Conservation (phyloP, 331 rosid species). For the Saraca asoca region DNA sequence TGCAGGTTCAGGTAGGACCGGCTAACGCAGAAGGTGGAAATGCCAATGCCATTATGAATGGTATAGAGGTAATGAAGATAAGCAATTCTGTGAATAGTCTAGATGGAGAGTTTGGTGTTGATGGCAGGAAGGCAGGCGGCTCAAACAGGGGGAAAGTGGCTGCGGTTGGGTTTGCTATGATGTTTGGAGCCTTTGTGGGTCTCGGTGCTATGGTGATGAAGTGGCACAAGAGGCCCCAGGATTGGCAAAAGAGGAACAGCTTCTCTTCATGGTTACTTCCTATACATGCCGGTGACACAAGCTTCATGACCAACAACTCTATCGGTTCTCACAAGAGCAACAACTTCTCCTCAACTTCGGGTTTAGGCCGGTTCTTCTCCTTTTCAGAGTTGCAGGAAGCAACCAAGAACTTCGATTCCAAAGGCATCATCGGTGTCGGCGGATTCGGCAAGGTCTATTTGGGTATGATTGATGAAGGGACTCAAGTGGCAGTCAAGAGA, state of each 20-base stretch:
- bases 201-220: conserved; percentile 74
- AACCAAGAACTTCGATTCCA: conserved; percentile 57
- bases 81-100: conserved; percentile 63
- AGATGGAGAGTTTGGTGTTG: conserved; percentile 69
- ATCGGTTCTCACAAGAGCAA: conserved; percentile 49
- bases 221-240: conserved; percentile 76
- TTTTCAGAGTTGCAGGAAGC: conserved; percentile 60
- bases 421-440: conserved; percentile 58
- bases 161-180: conserved; percentile 68
- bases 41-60: conserved; percentile 53
- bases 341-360: conserved; percentile 52
- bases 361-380: conserved; percentile 54
- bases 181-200: conserved; percentile 73
- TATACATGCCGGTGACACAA: conserved; percentile 53
- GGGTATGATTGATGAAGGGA: conserved; percentile 57
- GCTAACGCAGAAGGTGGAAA: conserved; percentile 25
- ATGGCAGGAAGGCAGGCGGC: conserved; percentile 38
- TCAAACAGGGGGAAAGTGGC: conserved; percentile 55
- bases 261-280: conserved; percentile 75
- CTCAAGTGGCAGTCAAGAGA: conserved; percentile 59
- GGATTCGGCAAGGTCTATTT: conserved; percentile 65
- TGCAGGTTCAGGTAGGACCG: conserved; percentile 55
- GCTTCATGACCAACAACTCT: conserved; percentile 44
- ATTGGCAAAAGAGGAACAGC: conserved; percentile 72
- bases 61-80: conserved; percentile 58